Base-by-base conservation (phyloP, 805 yeast genomes). In the Ogataea ramenticola region DNA sequence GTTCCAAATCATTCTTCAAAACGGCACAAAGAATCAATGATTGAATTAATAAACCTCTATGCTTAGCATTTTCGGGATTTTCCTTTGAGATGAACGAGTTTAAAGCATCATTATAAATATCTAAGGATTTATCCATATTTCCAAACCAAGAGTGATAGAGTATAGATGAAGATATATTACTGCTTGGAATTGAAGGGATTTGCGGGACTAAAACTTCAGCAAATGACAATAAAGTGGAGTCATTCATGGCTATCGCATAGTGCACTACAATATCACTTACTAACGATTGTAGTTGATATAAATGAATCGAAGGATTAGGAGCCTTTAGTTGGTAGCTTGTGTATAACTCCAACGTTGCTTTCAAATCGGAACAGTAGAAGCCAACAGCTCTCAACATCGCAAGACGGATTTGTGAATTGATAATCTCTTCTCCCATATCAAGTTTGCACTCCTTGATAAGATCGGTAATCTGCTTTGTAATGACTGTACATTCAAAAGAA, bases 131-230 rank as follows among this genome's bases (percentile, higher is more conserved):
- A n/a, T 61, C 63, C 0, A 48, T 44, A 22, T 55, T 44, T 2
- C 62, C 65, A 36, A 59, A 49, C 58, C 58, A 62, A 5, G 60
- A 58, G 34, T 58, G 49, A 15, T 45, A 49, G 9, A 63, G 27
- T 8, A 64, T 45, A 10, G 58, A 43, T 0, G 59, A 50, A 3
- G 62, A 58, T 7, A 54, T 21, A 17, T 55, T 58, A 7, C 43
- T 43, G 1, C 60, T 53, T 1, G 60, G 57, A 8, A 64, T 56
- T 12, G 39, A 29, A 10, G 60, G 57, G 4, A 44, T 27, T 38
- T 58, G 64, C 1, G 64, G 64, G 2, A 60, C 43, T 21, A 60
- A 45, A 1, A 52, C 54, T 42, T 60, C 58, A 1, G 64, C 61
- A 29, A 53, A 47, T n/a, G 45, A 26, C 7, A 58, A 16, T 39